Conservation (phyloP, 1,139 yeast genomes). For the Blastobotrys capitulatus region DNA sequence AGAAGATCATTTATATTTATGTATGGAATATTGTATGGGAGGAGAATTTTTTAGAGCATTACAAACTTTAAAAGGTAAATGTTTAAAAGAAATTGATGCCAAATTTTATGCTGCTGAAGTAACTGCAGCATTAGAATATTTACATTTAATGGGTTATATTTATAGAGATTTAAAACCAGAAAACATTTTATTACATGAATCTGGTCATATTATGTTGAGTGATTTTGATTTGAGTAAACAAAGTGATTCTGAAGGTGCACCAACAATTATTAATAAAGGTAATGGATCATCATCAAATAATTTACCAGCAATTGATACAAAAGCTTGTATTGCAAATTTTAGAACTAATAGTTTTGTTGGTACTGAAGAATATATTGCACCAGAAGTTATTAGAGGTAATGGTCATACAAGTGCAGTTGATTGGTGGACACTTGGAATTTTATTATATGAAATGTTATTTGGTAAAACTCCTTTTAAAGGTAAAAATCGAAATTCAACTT, state of each 20-base stretch:
- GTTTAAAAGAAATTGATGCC: conserved; percentile 85
- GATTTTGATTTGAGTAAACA: conserved; percentile 96
- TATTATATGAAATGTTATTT: conserved; percentile 86
- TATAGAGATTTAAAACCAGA: conserved; percentile 95
- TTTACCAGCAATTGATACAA: conserved; percentile 64
- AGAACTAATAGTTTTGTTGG: conserved; percentile 97
- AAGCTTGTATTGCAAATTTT: conserved; percentile 91
- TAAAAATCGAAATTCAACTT: conserved; percentile 76
- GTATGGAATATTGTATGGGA: conserved; percentile 99
- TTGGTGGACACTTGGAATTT: conserved; percentile 98
- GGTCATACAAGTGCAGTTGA: conserved; percentile 98
- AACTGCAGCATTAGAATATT: conserved; percentile 91
- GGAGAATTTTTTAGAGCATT: conserved; percentile 97
- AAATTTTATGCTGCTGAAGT: conserved; percentile 95
- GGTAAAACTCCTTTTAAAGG: conserved; percentile 98
- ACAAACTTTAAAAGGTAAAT: conserved; percentile 83
- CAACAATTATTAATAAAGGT: conserved; percentile 36
- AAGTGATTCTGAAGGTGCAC: conserved; percentile 56
- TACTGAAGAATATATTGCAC: conserved; percentile 96
- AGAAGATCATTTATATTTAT: conserved; percentile 83
- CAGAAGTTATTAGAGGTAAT: conserved; percentile 93
- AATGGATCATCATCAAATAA: conserved; percentile 27
- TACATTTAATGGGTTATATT: conserved; percentile 94
- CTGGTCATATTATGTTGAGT: conserved; percentile 96
- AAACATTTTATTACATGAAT: conserved; percentile 84